Evolutionary conservation across 306 rosid species (phyloP).

Genomic region (Fagus crenata): DNA sequence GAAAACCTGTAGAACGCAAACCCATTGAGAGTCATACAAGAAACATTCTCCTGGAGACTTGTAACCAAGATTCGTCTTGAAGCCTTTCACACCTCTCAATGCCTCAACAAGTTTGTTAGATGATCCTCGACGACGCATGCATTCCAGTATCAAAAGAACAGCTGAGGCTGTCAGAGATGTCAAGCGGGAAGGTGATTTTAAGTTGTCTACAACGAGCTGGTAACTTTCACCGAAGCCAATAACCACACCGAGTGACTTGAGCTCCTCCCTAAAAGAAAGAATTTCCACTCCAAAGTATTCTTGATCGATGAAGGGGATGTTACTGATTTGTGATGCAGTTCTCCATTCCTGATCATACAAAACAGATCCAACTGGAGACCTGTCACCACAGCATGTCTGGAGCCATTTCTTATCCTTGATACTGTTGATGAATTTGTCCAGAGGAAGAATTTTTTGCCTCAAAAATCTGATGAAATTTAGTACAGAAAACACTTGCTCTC

Average conservation of each 20-base stretch:
- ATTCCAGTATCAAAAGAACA: conserved; percentile 47
- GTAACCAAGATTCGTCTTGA: conserved; percentile 58
- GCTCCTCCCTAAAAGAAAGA: conserved; percentile 41
- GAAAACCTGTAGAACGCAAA: conserved; percentile 57
- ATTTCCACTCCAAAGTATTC: conserved; percentile 54
- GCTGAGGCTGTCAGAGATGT: conserved; percentile 41
- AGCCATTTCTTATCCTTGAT: conserved; percentile 54
- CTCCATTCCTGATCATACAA: conserved; percentile 50
- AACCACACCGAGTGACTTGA: conserved; percentile 57
- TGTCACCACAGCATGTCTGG: conserved; percentile 52
- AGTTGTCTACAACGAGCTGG: conserved; percentile 41
- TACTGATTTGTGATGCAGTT: conserved; percentile 54
- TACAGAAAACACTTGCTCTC: conserved; percentile 43
- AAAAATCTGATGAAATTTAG: conserved; percentile 53
- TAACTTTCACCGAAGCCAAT: conserved; percentile 34
- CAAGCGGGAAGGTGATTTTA: conserved; percentile 49
- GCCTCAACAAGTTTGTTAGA: conserved; percentile 32
- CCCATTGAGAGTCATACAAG: conserved; percentile 54
- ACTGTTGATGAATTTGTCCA: conserved; percentile 38
- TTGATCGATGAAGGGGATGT: conserved; percentile 62
- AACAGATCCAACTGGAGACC: conserved; percentile 62
- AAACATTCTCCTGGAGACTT: conserved; percentile 51
- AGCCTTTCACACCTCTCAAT: conserved; percentile 33
- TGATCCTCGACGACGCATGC: conserved; percentile 5
- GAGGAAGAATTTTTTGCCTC: conserved; percentile 27